A percentile compares a stretch with the other conserved stretches of the same genome.
Evolutionary conservation across 345 rosid genomes (phyloP).

Genomic region (Anacardium occidentale): DNA sequence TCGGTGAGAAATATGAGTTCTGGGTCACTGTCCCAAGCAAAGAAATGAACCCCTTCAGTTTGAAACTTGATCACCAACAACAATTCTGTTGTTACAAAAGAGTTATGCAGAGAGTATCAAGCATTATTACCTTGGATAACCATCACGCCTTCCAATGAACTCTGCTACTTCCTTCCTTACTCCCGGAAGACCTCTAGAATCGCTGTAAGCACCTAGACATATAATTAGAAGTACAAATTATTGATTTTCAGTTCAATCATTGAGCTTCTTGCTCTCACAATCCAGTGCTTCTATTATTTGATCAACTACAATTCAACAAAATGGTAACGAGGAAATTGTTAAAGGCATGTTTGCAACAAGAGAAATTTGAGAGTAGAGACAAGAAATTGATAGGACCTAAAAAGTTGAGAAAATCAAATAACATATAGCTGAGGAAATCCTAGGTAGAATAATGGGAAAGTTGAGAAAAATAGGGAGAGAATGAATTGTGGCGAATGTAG

Average conservation of each 20-base stretch:
- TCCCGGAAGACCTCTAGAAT: slow-evolving; percentile 91
- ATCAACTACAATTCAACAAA: not conserved
- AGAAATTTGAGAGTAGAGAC: not conserved
- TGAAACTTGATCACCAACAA: slow-evolving; percentile 10
- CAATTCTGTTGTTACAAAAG: not conserved
- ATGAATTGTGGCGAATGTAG: not conserved
- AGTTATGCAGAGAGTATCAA: slow-evolving; percentile 10
- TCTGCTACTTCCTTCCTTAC: slow-evolving; percentile 92
- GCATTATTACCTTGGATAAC: slow-evolving; percentile 78
- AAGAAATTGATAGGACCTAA: not conserved
- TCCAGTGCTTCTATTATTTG: not conserved
- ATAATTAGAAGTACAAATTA: slow-evolving; percentile 5
- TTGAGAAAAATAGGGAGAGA: not conserved
- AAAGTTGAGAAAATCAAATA: not conserved
- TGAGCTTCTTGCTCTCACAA: not conserved
- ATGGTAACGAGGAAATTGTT: not conserved
- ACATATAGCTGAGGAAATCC: slow-evolving; percentile 2
- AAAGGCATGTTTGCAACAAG: not conserved
- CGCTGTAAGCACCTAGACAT: slow-evolving; percentile 89
- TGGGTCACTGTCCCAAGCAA: slow-evolving; percentile 66
- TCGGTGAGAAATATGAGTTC: slow-evolving; percentile 94
- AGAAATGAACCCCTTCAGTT: slow-evolving; percentile 30
- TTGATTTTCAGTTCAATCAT: not conserved
- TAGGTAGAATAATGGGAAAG: not conserved
- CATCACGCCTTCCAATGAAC: slow-evolving; percentile 90